Base-by-base conservation (phyloP, 2,329 filamentous ascomycete genomes). In the Dactylellina cionopaga region DNA sequence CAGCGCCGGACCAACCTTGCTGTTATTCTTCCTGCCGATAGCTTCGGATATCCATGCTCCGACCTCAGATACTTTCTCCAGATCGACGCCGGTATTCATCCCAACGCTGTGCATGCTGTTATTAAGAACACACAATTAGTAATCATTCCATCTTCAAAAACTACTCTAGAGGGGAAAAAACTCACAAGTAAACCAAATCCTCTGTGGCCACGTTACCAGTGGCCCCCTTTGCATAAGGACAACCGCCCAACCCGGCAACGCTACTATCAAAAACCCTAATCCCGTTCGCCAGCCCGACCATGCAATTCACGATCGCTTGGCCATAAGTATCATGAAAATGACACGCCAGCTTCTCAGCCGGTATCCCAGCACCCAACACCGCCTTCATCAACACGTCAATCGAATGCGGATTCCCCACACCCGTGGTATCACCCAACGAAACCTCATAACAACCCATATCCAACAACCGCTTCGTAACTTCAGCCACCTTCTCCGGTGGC, bases 301-400 rank as follows among this genome's bases (percentile, higher is more conserved):
- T 88, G 3, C 89, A 89, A 78, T 96, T 96, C 5, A 92, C 89
- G n/a, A 94, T 83, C 0, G 91, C 92, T 82, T 92, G 90, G 0
- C 91, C 92, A 78, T 92, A 94, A 0, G 92, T 96, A 78, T 96
- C 91, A 80, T 96, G 92, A 77, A 96, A 94, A 80, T 96, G 92
- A 82, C 93, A 88, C 0, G 91, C 91, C 9, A 96, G 81, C 76
- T 91, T 89, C 76, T 88, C 87, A 60, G 85, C 85, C 17, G 89
- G 84, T 15, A 96, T 85, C 0, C 89, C 89, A 1, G 89, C 90
- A 0, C 87, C 85, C 6, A 83, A 80, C 80, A 92, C 82, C 63
- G 88, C 88, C 74, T 84, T 84, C 66, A 92, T 82, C 47, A 92
- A 82, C 63, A 58, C 37, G 49, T 64, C 43, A 17, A 63, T 44